Conservation (phyloP, 129 eudicot genomes). For the Chrysanthemum makinoi region DNA sequence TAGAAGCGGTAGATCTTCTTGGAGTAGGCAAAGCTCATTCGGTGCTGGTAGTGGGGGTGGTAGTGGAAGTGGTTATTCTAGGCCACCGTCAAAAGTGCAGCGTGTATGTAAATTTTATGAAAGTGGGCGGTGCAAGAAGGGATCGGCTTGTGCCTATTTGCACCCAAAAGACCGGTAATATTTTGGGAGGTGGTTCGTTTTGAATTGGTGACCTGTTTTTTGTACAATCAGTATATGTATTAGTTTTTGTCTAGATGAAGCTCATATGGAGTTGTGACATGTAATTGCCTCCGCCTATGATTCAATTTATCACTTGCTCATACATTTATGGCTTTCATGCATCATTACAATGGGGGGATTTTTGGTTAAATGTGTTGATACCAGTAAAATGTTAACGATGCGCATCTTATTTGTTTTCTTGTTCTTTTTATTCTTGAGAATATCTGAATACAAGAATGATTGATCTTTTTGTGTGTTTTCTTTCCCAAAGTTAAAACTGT, state of each 20-base stretch:
- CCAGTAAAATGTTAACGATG: neutral
- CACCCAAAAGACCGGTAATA: slow-evolving; percentile 51
- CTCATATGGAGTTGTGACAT: slow-evolving; percentile 33
- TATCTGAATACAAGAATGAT: neutral
- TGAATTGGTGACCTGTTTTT: slow-evolving; percentile 26
- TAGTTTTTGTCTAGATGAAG: slow-evolving; percentile 21
- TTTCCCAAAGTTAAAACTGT: too few relatives aligned
- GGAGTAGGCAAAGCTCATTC: slow-evolving; percentile 58
- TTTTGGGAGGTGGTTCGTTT: slow-evolving; percentile 8
- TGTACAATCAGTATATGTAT: slow-evolving; percentile 35
- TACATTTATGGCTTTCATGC: slow-evolving; percentile 11
- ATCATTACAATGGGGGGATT: neutral
- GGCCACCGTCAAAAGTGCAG: slow-evolving; percentile 53
- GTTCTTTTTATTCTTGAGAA: neutral
- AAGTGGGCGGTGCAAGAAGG: slow-evolving; percentile 78
- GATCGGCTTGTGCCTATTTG: slow-evolving; percentile 64
- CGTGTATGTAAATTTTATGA: slow-evolving; percentile 77
- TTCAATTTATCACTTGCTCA: slow-evolving; percentile 23
- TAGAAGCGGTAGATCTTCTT: slow-evolving; percentile 48
- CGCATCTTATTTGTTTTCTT: neutral
- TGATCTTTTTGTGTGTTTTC: too few relatives aligned
- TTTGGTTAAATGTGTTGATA: slow-evolving; percentile 18
- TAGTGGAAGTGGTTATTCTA: slow-evolving; percentile 56
- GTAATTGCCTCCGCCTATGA: slow-evolving; percentile 25
- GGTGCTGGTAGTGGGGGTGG: slow-evolving; percentile 25